Conservation (phyloP, 768 basidiomycete genomes). For the Agrocybe pediades region DNA sequence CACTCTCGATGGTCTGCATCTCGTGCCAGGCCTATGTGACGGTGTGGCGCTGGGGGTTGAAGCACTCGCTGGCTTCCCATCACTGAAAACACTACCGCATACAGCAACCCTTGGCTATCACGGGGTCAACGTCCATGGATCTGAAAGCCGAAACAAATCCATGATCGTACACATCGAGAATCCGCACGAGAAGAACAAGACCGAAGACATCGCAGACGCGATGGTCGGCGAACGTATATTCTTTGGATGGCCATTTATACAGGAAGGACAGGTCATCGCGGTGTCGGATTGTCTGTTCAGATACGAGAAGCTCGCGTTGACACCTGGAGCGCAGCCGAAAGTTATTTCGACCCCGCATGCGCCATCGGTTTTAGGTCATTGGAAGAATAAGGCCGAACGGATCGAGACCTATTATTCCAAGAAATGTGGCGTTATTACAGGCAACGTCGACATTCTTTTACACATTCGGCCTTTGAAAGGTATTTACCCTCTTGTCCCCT, state of each 20-base stretch:
- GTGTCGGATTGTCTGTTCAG: slow-evolving; percentile 87
- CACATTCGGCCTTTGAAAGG: slow-evolving; percentile 94
- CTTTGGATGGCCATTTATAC: slow-evolving; percentile 92
- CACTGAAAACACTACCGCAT: slow-evolving; percentile 86
- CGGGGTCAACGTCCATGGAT: slow-evolving; percentile 90
- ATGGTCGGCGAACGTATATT: slow-evolving; percentile 80
- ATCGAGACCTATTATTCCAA: slow-evolving; percentile 90
- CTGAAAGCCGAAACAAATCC: slow-evolving; percentile 89
- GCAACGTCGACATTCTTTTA: slow-evolving; percentile 75
- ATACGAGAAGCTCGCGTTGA: slow-evolving; percentile 71
- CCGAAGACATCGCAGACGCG: slow-evolving; percentile 71
- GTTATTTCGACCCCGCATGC: slow-evolving; percentile 76
- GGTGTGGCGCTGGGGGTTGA: slow-evolving; percentile 85
- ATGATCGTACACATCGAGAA: slow-evolving; percentile 89
- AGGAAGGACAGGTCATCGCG: slow-evolving; percentile 85
- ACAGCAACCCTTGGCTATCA: slow-evolving; percentile 78
- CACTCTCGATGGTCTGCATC: slow-evolving; percentile 80
- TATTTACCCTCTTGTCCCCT: slow-evolving; percentile 26
- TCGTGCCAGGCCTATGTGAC: slow-evolving; percentile 84
- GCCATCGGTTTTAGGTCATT: slow-evolving; percentile 64
- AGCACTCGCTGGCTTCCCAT: slow-evolving; percentile 95
- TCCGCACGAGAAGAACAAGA: slow-evolving; percentile 63
- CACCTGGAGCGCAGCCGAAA: slow-evolving; percentile 51
- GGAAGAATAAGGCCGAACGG: slow-evolving; percentile 80
- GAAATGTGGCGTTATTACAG: slow-evolving; percentile 83